phyloP scores from a whole-genome alignment of 768 basidiomycete genomes.

The Crepidotus variabilis region DNA sequence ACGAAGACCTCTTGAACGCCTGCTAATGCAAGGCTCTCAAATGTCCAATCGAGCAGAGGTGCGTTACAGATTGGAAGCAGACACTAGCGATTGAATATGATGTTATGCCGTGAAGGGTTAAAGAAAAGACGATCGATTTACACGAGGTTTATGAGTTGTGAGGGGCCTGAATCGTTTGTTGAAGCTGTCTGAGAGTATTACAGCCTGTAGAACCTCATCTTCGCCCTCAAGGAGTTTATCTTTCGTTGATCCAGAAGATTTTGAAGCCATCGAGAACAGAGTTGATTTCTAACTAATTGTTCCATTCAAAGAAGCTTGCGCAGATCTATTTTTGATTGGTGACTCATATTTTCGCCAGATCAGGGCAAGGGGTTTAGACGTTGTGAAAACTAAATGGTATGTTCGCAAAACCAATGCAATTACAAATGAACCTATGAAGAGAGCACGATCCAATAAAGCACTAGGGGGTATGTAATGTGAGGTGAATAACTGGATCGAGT shows the following conservation, averaged over 20 bases:
- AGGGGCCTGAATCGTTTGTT: constrained; percentile 90
- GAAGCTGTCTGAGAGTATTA: constrained; percentile 95
- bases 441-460: constrained; percentile 56
- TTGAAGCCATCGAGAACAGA: constrained; percentile 55
- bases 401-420: constrained; percentile 40
- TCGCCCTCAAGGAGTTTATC: constrained; percentile 68
- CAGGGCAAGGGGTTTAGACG: constrained; percentile 1
- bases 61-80: constrained; percentile 93
- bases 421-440: constrained; percentile 54
- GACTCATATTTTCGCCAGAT: constrained; percentile 20
- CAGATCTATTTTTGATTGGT: neutral
- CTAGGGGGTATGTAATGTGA: constrained; percentile 55
- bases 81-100: constrained; percentile 47
- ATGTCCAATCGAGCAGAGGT: constrained; percentile 92
- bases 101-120: constrained; percentile 13
- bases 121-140: constrained; percentile 32
- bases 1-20: constrained; percentile 97
- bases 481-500: constrained; percentile 49
- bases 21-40: constrained; percentile 91
- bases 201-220: constrained; percentile 88
- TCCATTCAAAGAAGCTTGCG: neutral
- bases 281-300: neutral
- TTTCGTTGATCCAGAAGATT: constrained; percentile 47
- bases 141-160: constrained; percentile 84
- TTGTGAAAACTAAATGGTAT: neutral